Evolutionary conservation across 2,329 filamentous ascomycete genomes (phyloP), one percentile per base, ranked within the genome.

Genomic region (Neonectria magnoliae): DNA sequence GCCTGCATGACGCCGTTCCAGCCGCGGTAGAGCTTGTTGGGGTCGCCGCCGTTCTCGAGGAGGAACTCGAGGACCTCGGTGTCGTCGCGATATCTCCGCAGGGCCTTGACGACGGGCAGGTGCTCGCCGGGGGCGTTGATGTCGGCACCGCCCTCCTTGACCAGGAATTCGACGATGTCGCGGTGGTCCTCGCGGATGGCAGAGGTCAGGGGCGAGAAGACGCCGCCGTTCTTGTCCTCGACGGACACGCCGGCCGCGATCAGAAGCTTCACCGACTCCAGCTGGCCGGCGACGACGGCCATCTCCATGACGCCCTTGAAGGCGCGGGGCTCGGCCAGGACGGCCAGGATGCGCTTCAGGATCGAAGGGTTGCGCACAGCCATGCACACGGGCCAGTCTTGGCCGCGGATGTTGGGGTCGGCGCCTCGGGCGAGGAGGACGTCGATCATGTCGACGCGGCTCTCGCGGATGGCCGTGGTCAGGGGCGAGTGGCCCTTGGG

Each of bases 311-410:
- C 85, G 7, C 90, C 90, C 76, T 89, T 90, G 80, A 89, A 88
- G 5, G 87, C 84, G 14, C 85, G 85, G 2, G 87, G 85, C 69
- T 90, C 86, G 1, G 85, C 77, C 9, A 91, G 83, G 2, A 84
- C 82, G 0, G 84, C 81, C 0, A 91, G 81, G 1, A 93, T 81
- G 56, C 84, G 85, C 70, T 84, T 83, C 11, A 92, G 83, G 47
- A 92, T 85, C 0, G 77, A 75, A 0, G 90, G 89, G 38, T 87
- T 84, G 64, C 82, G 83, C 54, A 91, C 88, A 0, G 90, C 89
- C 86, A 92, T 89, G 75, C 86, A 89, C 11, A 92, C 82, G 0
- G 90, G 90, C 90, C 90, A 93, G 73, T 92, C 88, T 71, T 90
- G 82, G 36, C 90, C 90, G 14, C 89, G 84, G 18, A 90, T 78